These are phyloP conservation scores for Polytolypa hystricis DNA, from an alignment of 2,329 filamentous ascomycete genomes.

Conservation along the genomic window DNA sequence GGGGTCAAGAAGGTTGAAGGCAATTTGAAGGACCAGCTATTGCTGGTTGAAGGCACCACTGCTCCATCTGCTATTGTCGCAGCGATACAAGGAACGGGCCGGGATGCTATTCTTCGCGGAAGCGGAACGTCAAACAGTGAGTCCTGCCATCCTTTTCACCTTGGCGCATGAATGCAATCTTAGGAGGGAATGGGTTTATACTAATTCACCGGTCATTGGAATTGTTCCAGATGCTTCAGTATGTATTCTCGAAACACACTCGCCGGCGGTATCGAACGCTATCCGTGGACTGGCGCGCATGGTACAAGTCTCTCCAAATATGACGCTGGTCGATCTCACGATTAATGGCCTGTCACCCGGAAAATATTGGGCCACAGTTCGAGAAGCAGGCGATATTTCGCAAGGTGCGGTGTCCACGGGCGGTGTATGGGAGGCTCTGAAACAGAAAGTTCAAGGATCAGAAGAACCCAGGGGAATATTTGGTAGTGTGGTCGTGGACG, in stretches of 20 bases:
- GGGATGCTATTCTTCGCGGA: conserved; percentile 87
- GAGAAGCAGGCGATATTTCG: conserved; percentile 78
- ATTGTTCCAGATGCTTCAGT: conserved; percentile 64
- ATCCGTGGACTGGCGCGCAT: conserved; percentile 84
- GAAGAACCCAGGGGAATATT: conserved; percentile 51
- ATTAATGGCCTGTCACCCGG: conserved; percentile 72
- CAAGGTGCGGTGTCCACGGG: conserved; percentile 73
- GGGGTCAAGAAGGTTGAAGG: conserved; percentile 76
- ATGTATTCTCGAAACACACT: conserved; percentile 86
- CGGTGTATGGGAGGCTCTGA: conserved; percentile 59
- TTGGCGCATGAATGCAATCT: conserved; percentile 16
- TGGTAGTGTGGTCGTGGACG: conserved; percentile 63
- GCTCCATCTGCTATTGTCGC: conserved; percentile 81
- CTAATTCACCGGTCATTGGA: not conserved
- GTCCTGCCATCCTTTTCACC: conserved; percentile 12
- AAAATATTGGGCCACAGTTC: conserved; percentile 71
- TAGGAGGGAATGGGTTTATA: not conserved
- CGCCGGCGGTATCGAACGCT: conserved; percentile 47
- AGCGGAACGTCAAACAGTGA: conserved; percentile 73
- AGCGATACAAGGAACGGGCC: conserved; percentile 78
- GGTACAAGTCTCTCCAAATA: conserved; percentile 71
- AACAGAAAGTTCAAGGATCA: conserved; percentile 29
- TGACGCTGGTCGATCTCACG: conserved; percentile 79
- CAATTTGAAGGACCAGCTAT: conserved; percentile 69
- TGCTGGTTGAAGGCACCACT: conserved; percentile 77